Percentiles rank a stretch among this genome's conserved stretches.
phyloP scores from a whole-genome alignment of 1,284 basidiomycete genomes.

The Tilletia setariae region DNA sequence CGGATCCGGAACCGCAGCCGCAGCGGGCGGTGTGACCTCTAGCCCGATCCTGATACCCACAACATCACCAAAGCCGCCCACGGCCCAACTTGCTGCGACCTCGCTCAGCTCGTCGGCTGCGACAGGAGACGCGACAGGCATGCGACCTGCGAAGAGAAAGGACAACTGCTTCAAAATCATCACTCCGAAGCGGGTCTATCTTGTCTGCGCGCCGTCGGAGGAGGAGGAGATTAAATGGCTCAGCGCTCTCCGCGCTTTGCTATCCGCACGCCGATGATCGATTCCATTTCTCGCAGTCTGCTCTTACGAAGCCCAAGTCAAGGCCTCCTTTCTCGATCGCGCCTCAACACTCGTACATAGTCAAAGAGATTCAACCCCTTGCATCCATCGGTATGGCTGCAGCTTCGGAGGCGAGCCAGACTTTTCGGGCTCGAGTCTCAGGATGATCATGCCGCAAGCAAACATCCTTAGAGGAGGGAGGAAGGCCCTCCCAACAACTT shows the following conservation, averaged over 20 bases:
- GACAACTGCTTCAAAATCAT: conserved; percentile 87
- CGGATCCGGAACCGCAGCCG: background rate
- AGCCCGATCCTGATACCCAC: conserved; percentile 7
- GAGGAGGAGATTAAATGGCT: conserved; percentile 99
- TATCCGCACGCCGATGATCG: background rate
- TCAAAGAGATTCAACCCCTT: too few relatives aligned
- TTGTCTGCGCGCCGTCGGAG: conserved; percentile 90
- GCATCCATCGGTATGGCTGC: too few relatives aligned
- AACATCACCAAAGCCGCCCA: background rate
- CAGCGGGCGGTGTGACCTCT: background rate
- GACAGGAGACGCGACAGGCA: conserved; percentile 16
- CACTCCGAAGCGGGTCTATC: conserved; percentile 81
- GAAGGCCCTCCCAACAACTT: too few relatives aligned
- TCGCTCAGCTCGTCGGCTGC: conserved; percentile 21
- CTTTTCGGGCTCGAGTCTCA: too few relatives aligned
- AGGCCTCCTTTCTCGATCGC: background rate
- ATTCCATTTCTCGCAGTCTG: background rate
- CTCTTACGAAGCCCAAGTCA: too few relatives aligned
- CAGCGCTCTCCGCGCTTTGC: conserved; percentile 66
- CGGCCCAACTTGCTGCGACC: background rate
- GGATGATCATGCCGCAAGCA: too few relatives aligned
- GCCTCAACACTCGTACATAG: background rate
- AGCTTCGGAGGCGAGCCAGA: too few relatives aligned
- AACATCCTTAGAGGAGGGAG: too few relatives aligned
- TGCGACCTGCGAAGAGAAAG: conserved; percentile 32